Evolutionary conservation across 169 alveolate genomes (phyloP).

Genomic region (Cryptosporidium ryanae): DNA sequence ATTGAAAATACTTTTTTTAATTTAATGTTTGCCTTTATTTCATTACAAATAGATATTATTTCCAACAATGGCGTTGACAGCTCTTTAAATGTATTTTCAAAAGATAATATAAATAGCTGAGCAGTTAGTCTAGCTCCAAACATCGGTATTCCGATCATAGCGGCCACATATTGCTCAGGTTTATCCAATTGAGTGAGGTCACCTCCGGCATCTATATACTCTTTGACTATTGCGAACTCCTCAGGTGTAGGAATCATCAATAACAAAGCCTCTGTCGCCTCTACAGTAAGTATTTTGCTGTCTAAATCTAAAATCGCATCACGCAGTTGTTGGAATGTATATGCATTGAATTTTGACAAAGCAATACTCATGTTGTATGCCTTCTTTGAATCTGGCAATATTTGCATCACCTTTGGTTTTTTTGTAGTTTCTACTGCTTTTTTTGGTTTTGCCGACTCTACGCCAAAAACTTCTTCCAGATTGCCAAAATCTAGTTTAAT

Average conservation of each 20-base stretch:
- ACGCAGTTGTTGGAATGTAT: slow-evolving; percentile 88
- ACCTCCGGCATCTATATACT: slow-evolving; percentile 88
- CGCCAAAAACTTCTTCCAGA: slow-evolving; percentile 82
- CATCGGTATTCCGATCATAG: slow-evolving; percentile 88
- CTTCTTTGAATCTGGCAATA: slow-evolving; percentile 91
- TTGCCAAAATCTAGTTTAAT: slow-evolving; percentile 77
- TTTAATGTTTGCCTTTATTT: slow-evolving; percentile 79
- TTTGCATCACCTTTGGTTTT: slow-evolving; percentile 83
- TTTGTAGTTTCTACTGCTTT: slow-evolving; percentile 82
- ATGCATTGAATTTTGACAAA: slow-evolving; percentile 88
- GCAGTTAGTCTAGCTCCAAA: slow-evolving; percentile 87
- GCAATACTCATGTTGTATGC: slow-evolving; percentile 91
- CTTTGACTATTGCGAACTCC: slow-evolving; percentile 87
- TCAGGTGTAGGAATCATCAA: slow-evolving; percentile 87
- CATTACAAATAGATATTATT: slow-evolving; percentile 85
- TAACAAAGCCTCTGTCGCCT: slow-evolving; percentile 89
- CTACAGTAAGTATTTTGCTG: slow-evolving; percentile 81
- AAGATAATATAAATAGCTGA: slow-evolving; percentile 85
- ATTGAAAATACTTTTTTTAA: slow-evolving; percentile 84
- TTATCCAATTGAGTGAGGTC: slow-evolving; percentile 86
- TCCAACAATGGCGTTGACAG: slow-evolving; percentile 83
- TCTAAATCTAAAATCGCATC: slow-evolving; percentile 89
- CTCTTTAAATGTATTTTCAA: slow-evolving; percentile 85
- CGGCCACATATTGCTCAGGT: slow-evolving; percentile 92
- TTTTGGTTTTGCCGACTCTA: slow-evolving; percentile 82